Evolutionary conservation across 176 grass and related monocot species (phyloP), one percentile per base, ranked within the genome.

Genomic region (Carex pumila): DNA sequence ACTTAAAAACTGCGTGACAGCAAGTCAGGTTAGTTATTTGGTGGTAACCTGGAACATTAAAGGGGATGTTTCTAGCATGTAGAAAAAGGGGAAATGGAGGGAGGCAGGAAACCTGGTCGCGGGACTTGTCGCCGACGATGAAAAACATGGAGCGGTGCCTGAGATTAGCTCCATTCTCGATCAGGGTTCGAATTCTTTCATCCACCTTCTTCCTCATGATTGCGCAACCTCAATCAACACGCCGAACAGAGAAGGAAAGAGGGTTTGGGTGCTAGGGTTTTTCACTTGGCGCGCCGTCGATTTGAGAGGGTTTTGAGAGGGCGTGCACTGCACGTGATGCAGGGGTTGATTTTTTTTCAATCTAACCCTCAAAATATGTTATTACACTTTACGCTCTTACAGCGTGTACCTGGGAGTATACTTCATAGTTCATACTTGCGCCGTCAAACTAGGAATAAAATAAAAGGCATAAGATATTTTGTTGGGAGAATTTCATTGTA

Each of bases 161-260:
- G 85, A 91, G 80, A 79, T 88, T 90, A 80, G 91, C 91, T 18
- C 92, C 89, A 47, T 98, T 95, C 79, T 98, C 92, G 49, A 98
- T 98, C 34, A 98, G 82, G 7, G 89, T 95, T 63, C 92, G 89
- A 61, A 98, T 98, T 61, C 95, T 85, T 39, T 95, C 92, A 69
- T 95, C 92, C 79, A 98, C 95, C 88, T 95, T 98, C 89, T 95
- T 98, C 91, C 91, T 98, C 92, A 98, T 97, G 80, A 6, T 79
- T 74, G 64, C 72, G 29, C 17, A 32, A 62, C 4, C 41, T 61
- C 50, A 17, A 37, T 65, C 13, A 75, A 47, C 13, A 41, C 21
- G 10, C 22, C 31, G 25, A n/a, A 47, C 31, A 55, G 67, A 29
- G 57, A 67, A 61, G 53, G 50, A 41, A 37, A 85, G 19, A 57